Evolutionary conservation across 2,329 filamentous ascomycete genomes (phyloP), one percentile per base, ranked within the genome.

Genomic region (Calonectria hongkongensis): DNA sequence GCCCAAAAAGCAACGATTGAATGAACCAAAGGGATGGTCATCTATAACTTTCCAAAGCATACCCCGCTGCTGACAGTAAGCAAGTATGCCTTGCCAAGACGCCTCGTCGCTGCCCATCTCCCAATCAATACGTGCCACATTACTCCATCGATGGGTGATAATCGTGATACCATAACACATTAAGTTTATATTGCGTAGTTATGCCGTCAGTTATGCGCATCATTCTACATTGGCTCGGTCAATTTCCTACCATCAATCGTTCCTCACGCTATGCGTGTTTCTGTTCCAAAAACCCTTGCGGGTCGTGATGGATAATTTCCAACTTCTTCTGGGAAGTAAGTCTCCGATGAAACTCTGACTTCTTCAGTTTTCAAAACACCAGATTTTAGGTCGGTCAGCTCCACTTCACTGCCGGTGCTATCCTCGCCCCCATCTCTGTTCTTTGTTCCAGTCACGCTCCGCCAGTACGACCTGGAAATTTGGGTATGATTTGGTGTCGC

Each of bases 331-430:
- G 62, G 47, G 3, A 47, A 47, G 18, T 10, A 30, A 9, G 54
- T 70, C 27, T 74, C 72, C 16, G 47, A 67, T 6, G 72, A 74
- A 18, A 73, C 64, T 18, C 66, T 58, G 6, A 75, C 50, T 48
- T 75, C 72, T 30, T 75, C 72, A 0, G 73, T 75, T 56, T 72
- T 75, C n/a, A 72, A 51, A 18, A 75, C 62, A 6, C 45, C 73
- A 0, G 43, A 21, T n/a, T 50, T 60, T 3, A 74, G 27, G 5
- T 62, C 18, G 25, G 73, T 73, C 6, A 74, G 30, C 12, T 71
- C 56, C 12, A 73, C 72, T 16, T 74, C 74, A 12, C 72, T 74
- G 12, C 74, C 74, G 18, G 60, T 18, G 33, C 51, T 30, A 13
- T 66, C 54, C 16, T 63, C 43, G n/a, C 39, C 15, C 13, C 25